Evolutionary conservation across 2,329 filamentous ascomycete species (phyloP).

Genomic region (Trichoderma endophyticum): DNA sequence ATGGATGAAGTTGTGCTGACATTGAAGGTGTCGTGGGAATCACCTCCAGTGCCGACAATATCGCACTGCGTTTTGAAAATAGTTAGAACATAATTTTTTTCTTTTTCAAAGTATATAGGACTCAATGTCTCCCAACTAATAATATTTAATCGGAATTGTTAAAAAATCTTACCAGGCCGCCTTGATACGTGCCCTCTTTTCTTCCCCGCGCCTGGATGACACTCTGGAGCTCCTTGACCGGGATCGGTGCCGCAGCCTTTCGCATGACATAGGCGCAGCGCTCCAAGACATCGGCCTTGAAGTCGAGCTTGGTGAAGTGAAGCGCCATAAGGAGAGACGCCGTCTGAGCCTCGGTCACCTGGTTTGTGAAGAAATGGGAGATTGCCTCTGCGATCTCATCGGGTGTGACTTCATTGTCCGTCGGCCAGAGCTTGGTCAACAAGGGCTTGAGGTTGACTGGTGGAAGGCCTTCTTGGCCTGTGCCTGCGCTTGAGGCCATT

Average conservation of each 20-base stretch:
- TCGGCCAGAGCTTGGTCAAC: conserved; percentile 69
- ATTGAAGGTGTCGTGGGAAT: conserved; percentile 97
- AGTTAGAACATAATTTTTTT: neutral
- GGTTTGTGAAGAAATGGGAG: conserved; percentile 86
- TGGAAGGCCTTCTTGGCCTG: conserved; percentile 29
- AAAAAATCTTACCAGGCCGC: conserved; percentile 67
- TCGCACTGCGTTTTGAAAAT: conserved; percentile 56
- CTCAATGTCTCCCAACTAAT: conserved; percentile 18
- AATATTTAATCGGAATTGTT: neutral
- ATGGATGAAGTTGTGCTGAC: conserved; percentile 95
- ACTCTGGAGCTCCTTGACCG: conserved; percentile 57
- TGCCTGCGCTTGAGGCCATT: conserved; percentile 29
- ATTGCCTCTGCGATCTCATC: conserved; percentile 87
- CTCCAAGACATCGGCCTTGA: conserved; percentile 79
- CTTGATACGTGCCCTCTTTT: conserved; percentile 71
- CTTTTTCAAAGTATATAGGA: neutral
- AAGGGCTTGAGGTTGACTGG: conserved; percentile 65
- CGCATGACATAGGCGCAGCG: conserved; percentile 84
- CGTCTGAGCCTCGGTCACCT: conserved; percentile 82
- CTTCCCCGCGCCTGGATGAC: conserved; percentile 59
- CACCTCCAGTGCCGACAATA: conserved; percentile 95
- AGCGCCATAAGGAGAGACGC: conserved; percentile 84
- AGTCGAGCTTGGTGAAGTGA: conserved; percentile 85
- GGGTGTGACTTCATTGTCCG: conserved; percentile 58
- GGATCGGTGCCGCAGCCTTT: conserved; percentile 69